Evolutionary conservation across 345 rosid genomes (phyloP), one percentile per base, ranked within the genome.

Genomic region (Acer yangbiense): DNA sequence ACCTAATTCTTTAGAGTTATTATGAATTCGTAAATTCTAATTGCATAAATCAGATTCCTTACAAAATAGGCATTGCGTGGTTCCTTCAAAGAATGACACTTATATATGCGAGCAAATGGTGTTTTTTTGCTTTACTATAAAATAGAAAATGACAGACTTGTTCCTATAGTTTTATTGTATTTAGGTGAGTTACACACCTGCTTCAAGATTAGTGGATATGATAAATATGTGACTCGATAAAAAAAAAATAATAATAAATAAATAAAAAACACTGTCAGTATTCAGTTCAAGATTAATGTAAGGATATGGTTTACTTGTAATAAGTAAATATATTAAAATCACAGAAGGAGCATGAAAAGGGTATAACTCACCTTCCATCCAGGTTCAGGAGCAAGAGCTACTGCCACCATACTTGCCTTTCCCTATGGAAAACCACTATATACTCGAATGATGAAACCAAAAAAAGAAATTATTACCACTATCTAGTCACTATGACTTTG

Each of bases 361-460:
- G 63, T 9, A 79, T 61, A 67, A 75, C 89, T 75, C 65, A 95
- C 99, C 84, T 89, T 86, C 98, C 96, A 93, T 71, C 88, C 94
- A 35, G 94, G 88, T 78, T 90, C 80, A 35, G 99, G 99, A 86
- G 63, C 83, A 69, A 95, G 94, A 68, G 89, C 90, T 25, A 91
- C 88, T 66, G 97, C 98, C 73, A 90, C 98, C 99, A 95, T 91
- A 83, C 99, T 95, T 84, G 94, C 98, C 82, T 92, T 95, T 57
- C 99, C 99, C 99, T 95, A 78, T 54, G 66, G 66, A 76, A 48
- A 74, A 69, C 3, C 74, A 72, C 52, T 16, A 65, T 63, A 65
- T 55, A 54, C 21, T 25, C 57, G 13, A 52, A 27, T 61, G 79
- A 21, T 75, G 32, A 48, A 13, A 11, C 11, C 65, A 77, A 43